A percentile compares a stretch with the other conserved stretches of the same genome.
Conservation (phyloP, 225 moss, liverwort and hornwort species). For the Physcomitrium patens region DNA sequence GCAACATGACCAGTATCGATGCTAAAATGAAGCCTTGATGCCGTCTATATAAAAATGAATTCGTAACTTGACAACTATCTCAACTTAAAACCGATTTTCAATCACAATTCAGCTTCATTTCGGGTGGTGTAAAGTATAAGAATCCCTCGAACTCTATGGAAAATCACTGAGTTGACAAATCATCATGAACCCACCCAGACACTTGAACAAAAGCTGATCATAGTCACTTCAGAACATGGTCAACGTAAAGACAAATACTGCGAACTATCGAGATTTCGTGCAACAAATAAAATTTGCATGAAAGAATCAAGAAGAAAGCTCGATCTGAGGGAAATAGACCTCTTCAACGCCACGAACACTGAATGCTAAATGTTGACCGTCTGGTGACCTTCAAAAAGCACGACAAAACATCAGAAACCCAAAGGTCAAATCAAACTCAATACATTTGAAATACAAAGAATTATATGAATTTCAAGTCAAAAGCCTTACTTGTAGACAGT, state of each 20-base stretch:
- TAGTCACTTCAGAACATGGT: conserved; percentile 5
- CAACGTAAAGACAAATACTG: neutral
- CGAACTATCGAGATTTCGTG: neutral
- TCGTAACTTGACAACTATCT: neutral
- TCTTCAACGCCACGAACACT: conserved; percentile 69
- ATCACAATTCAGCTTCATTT: neutral
- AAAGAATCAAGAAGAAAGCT: neutral
- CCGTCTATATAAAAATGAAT: neutral
- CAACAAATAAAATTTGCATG: neutral
- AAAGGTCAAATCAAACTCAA: neutral
- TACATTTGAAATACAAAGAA: neutral
- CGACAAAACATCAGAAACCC: conserved; percentile 23
- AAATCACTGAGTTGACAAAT: neutral
- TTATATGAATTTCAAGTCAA: neutral
- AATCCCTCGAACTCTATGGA: neutral
- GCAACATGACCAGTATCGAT: neutral
- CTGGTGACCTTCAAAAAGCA: conserved; percentile 77
- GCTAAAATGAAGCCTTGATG: conserved; percentile 9
- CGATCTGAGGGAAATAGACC: conserved; percentile 40
- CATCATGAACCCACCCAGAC: neutral
- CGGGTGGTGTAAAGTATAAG: neutral
- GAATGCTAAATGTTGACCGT: conserved; percentile 79
- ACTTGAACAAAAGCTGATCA: neutral
- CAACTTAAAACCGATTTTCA: neutral
- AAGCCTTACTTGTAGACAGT: neutral